A percentile compares a stretch with the other conserved stretches of the same genome.
These are phyloP conservation scores for Blastomyces emzantsi DNA, from an alignment of 2,329 filamentous ascomycete genomes.

Conservation along the genomic window DNA sequence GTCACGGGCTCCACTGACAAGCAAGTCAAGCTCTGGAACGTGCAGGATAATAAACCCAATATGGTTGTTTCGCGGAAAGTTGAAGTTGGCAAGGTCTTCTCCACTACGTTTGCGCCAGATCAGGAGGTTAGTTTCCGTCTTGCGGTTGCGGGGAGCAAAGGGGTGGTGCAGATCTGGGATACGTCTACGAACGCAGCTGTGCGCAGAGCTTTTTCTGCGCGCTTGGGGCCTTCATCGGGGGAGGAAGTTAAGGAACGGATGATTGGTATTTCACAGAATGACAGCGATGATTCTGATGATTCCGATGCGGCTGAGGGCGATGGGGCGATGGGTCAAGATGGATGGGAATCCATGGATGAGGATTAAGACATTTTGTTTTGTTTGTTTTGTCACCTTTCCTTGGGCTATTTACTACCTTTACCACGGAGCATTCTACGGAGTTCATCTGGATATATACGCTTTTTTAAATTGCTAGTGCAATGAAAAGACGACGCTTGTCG, in stretches of 20 bases:
- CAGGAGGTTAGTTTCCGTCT: conserved; percentile 83
- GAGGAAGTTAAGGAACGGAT: conserved; percentile 60
- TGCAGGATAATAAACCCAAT: conserved; percentile 67
- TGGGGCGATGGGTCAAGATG: conserved; percentile 39
- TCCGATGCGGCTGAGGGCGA: conserved; percentile 43
- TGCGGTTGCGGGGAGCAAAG: conserved; percentile 90
- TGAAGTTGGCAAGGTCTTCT: conserved; percentile 92
- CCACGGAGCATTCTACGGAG: not conserved
- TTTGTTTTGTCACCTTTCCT: conserved; percentile 10
- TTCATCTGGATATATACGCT: not conserved
- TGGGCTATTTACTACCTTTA: not conserved
- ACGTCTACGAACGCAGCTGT: conserved; percentile 88
- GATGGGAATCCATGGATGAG: conserved; percentile 49
- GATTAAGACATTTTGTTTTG: conserved; percentile 27
- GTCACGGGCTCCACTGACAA: conserved; percentile 91
- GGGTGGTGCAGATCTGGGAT: conserved; percentile 89
- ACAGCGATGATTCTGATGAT: conserved; percentile 58
- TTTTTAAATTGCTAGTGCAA: not conserved
- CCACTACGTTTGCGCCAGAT: conserved; percentile 82
- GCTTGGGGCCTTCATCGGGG: conserved; percentile 19
- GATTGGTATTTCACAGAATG: conserved; percentile 59
- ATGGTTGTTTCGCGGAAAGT: conserved; percentile 89
- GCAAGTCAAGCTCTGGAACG: conserved; percentile 95
- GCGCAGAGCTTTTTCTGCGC: conserved; percentile 73
- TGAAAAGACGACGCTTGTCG: not conserved